Evolutionary conservation across 441 rosid species (phyloP), one percentile per base, ranked within the genome.

Genomic region (Pelargonium citronellum): DNA sequence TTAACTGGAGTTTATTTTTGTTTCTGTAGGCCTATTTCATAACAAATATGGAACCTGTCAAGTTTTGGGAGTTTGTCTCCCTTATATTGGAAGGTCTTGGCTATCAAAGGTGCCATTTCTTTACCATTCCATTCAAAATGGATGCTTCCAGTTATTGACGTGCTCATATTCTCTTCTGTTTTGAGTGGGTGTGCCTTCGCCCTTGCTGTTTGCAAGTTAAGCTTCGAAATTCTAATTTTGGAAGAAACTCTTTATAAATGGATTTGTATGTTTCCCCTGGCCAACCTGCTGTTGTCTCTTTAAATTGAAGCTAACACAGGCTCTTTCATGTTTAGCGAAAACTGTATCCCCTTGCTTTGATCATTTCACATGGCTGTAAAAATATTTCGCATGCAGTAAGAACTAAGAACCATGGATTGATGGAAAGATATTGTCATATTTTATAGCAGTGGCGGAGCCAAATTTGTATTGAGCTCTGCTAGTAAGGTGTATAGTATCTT

Each of bases 31-130:
- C 96, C 64, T 93, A 89, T 83, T 93, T 93, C 80, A 82, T 91
- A 71, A 93, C 95, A 74, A 93, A 93, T 75, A 88, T 83, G 93
- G 96, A 93, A 81, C 87, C 92, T 41, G 86, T 91, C 69, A 88
- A 86, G 79, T 93, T 93, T 76, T 93, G 98, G 96, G 98, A 88
- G 76, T 93, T 91, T 79, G 79, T 87, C 58, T 89, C 96, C 44
- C 85, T 70, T 72, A 77, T 89, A 66, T 72, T 87, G 65, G 90
- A 83, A 81, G 96, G 95, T 80, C 97, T 93, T 86, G 96, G 97
- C 77, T 91, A 91, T 73, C 89, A 88, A 71, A 91, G 98, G 96
- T 86, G 78, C 71, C 57, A 66, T 61, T 74, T 57, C 20, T 57
- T n/a, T 44, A 5, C 10, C 16, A 62, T 64, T 34, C 15, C 66